Conservation (phyloP, 1,139 yeast species). For the Hemisphaericaspora lyxosophila region DNA sequence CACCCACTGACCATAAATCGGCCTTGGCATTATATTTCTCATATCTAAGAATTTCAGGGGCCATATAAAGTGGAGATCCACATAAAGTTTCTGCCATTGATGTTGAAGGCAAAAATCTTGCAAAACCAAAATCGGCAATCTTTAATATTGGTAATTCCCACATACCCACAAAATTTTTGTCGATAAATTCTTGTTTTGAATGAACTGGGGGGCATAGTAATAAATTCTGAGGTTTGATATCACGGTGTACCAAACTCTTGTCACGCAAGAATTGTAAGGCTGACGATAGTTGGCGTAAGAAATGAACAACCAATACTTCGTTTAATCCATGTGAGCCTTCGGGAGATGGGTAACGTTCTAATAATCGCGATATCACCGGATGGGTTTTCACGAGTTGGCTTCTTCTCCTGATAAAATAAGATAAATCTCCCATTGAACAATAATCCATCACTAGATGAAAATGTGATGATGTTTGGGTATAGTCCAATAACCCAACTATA, state of each 20-base stretch:
- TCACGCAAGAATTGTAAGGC: slow-evolving; percentile 80
- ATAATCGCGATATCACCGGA: slow-evolving; percentile 74
- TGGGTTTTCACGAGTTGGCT: slow-evolving; percentile 70
- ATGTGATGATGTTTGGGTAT: slow-evolving; percentile 73
- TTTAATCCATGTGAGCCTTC: slow-evolving; percentile 76
- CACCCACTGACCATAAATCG: slow-evolving; percentile 97
- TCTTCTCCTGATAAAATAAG: slow-evolving; percentile 78
- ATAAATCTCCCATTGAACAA: slow-evolving; percentile 91
- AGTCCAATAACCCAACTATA: slow-evolving; percentile 82
- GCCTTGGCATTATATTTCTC: slow-evolving; percentile 97
- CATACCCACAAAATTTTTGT: slow-evolving; percentile 64
- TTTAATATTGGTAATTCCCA: slow-evolving; percentile 89
- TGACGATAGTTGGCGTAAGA: slow-evolving; percentile 80
- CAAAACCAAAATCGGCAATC: slow-evolving; percentile 97
- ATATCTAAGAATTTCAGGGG: slow-evolving; percentile 91
- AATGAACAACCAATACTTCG: slow-evolving; percentile 75
- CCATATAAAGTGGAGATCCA: slow-evolving; percentile 98
- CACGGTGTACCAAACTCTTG: slow-evolving; percentile 87
- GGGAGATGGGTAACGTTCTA: slow-evolving; percentile 83
- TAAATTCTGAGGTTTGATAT: slow-evolving; percentile 90
- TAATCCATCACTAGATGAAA: slow-evolving; percentile 96
- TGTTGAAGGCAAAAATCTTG: slow-evolving; percentile 87
- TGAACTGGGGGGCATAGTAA: slow-evolving; percentile 74
- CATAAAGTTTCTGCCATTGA: slow-evolving; percentile 95
- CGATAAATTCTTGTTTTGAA: slow-evolving; percentile 57